Conservation (phyloP, 2,329 filamentous ascomycete genomes). For the Penicillium olsonii region DNA sequence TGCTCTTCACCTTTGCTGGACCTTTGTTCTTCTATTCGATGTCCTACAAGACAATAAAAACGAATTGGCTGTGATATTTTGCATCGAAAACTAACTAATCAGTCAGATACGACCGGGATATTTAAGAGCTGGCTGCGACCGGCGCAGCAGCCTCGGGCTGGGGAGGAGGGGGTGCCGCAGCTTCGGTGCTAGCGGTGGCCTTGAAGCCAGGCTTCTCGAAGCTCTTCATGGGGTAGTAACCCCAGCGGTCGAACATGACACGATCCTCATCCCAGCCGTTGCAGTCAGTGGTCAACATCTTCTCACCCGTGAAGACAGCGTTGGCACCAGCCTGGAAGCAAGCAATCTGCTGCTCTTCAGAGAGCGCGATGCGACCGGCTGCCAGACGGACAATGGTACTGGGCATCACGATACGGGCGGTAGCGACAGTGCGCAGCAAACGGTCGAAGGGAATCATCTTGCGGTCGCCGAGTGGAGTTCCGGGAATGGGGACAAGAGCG, state of each 20-base stretch:
- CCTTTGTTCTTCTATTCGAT: neutral
- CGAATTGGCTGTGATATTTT: neutral
- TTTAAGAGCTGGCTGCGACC: conserved; percentile 32
- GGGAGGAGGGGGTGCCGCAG: conserved; percentile 11
- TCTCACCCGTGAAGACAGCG: conserved; percentile 93
- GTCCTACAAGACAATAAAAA: neutral
- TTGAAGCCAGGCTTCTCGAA: conserved; percentile 47
- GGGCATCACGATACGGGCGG: conserved; percentile 80
- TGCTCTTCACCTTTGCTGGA: neutral
- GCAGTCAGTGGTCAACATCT: conserved; percentile 91
- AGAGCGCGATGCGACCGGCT: conserved; percentile 79
- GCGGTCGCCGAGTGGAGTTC: conserved; percentile 77
- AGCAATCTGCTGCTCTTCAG: conserved; percentile 83
- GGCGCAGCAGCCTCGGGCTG: conserved; percentile 28
- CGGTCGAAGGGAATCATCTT: conserved; percentile 74
- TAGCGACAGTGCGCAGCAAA: conserved; percentile 79
- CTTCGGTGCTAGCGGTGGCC: conserved; percentile 8
- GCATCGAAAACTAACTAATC: neutral
- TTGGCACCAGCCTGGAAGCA: conserved; percentile 92
- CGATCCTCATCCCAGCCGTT: conserved; percentile 89
- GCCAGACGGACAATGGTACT: conserved; percentile 83
- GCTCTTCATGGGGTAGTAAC: conserved; percentile 72
- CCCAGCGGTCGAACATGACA: conserved; percentile 81
- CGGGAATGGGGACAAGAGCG: conserved; percentile 85
- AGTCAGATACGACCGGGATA: neutral